phyloP scores from a whole-genome alignment of 306 rosid species.

The Glycine latifolia region DNA sequence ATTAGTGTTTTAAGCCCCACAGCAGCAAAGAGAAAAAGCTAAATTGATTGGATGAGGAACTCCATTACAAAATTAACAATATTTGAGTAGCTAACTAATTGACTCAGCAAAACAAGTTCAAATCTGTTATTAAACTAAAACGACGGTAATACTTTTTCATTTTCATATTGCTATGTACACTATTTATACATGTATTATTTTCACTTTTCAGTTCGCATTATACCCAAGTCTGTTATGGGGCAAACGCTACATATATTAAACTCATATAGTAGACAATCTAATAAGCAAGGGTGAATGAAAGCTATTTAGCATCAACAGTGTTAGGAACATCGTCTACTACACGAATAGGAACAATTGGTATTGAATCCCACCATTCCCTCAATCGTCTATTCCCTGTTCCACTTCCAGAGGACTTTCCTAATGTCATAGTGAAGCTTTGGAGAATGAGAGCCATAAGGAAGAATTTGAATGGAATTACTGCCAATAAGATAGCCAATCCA shows the following conservation, averaged over 20 bases:
- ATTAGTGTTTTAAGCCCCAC: no score
- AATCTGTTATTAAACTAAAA: background rate
- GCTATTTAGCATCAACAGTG: slow-evolving; percentile 32
- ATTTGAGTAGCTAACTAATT: background rate
- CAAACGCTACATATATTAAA: background rate
- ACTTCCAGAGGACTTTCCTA: slow-evolving; percentile 50
- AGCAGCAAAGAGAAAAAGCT: no score
- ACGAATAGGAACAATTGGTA: slow-evolving; percentile 77
- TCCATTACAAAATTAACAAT: background rate
- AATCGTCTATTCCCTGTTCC: slow-evolving; percentile 71
- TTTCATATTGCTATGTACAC: background rate
- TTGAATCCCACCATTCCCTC: slow-evolving; percentile 97
- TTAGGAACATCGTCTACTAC: slow-evolving; percentile 55
- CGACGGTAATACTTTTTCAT: background rate
- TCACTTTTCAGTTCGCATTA: background rate
- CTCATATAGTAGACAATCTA: background rate
- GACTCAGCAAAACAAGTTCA: slow-evolving; percentile 11
- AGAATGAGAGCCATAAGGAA: slow-evolving; percentile 64
- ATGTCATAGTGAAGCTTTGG: slow-evolving; percentile 58
- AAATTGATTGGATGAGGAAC: background rate
- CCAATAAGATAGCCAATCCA: slow-evolving; percentile 63
- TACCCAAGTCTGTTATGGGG: background rate
- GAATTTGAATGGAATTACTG: slow-evolving; percentile 70
- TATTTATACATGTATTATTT: no score
- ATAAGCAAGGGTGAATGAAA: background rate